Percentiles rank a stretch among this genome's conserved stretches.
Conservation (phyloP, 306 rosid genomes). For the Castanea sativa region DNA sequence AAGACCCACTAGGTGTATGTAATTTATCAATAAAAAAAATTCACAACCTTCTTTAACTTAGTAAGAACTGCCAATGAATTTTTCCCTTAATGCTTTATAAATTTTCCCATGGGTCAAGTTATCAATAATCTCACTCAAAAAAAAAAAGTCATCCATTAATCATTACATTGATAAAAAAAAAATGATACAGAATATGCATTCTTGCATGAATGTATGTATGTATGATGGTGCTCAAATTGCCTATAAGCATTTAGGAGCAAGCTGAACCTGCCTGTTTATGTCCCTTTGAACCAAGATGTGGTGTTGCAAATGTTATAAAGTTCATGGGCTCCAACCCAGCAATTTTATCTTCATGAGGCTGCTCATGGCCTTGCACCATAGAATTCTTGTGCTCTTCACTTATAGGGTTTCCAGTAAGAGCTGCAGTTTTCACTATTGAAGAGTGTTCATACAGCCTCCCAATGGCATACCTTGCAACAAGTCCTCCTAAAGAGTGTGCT, state of each 20-base stretch:
- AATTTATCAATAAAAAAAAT: too few species aligned
- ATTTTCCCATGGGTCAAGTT: neutral
- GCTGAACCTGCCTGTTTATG: constrained; percentile 60
- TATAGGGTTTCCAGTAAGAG: constrained; percentile 21
- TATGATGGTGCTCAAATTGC: neutral
- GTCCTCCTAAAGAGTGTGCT: constrained; percentile 95
- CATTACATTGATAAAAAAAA: neutral
- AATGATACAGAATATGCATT: neutral
- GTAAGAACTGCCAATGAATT: neutral
- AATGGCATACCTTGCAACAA: constrained; percentile 91
- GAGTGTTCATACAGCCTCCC: constrained; percentile 63
- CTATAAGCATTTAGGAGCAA: neutral
- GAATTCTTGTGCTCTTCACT: constrained; percentile 39
- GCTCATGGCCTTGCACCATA: constrained; percentile 34
- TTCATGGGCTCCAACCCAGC: constrained; percentile 91
- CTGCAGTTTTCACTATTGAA: constrained; percentile 33
- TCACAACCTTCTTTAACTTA: neutral
- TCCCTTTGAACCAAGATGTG: constrained; percentile 97
- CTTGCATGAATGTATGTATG: neutral
- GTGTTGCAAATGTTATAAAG: constrained; percentile 92
- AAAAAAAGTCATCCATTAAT: neutral
- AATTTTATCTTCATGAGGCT: constrained; percentile 46
- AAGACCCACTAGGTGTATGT: too few species aligned
- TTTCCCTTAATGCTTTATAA: neutral
- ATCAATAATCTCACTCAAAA: too few species aligned